A percentile compares a stretch with the other conserved stretches of the same genome.
Conservation (phyloP, 768 basidiomycete genomes). For the Rhodotorula kratochvilovae region DNA sequence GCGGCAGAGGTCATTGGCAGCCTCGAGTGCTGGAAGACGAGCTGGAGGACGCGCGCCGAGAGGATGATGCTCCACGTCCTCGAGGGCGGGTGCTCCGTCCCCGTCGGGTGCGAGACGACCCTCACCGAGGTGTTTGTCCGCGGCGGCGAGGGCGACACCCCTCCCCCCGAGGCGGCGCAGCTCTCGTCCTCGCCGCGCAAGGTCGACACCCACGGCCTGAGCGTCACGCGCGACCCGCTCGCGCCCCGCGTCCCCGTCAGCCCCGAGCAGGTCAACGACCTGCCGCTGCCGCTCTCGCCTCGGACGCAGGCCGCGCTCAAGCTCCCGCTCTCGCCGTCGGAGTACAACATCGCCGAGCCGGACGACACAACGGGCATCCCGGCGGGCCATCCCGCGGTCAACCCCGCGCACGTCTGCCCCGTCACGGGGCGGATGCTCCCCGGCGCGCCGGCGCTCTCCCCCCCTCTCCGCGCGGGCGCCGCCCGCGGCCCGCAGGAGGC, state of each 20-base stretch:
- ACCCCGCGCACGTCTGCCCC: constrained; percentile 11
- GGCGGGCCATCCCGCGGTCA: constrained; percentile 17
- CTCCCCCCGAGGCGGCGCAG: constrained; percentile 22
- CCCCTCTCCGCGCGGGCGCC: not conserved
- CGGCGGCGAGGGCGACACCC: constrained; percentile 46
- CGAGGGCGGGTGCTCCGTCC: constrained; percentile 96
- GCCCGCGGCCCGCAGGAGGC: not conserved
- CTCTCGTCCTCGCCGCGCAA: constrained; percentile 39
- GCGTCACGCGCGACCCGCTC: constrained; percentile 40
- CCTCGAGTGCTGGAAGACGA: constrained; percentile 70
- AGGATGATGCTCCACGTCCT: constrained; percentile 79
- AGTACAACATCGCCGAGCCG: not conserved
- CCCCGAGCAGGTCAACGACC: not conserved
- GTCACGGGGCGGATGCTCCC: constrained; percentile 16
- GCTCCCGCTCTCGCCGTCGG: not conserved
- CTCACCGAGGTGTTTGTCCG: constrained; percentile 40
- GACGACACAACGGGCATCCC: constrained; percentile 21
- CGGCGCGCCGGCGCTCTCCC: not conserved
- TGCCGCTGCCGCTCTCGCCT: not conserved
- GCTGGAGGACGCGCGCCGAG: constrained; percentile 75
- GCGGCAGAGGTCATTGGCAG: constrained; percentile 65
- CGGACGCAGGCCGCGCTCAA: not conserved
- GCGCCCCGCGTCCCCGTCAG: constrained; percentile 12
- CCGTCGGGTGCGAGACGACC: constrained; percentile 71
- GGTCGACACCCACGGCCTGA: constrained; percentile 19